Base-by-base conservation (phyloP, 108 stramenopile genomes). In the Bacterosira constricta region DNA sequence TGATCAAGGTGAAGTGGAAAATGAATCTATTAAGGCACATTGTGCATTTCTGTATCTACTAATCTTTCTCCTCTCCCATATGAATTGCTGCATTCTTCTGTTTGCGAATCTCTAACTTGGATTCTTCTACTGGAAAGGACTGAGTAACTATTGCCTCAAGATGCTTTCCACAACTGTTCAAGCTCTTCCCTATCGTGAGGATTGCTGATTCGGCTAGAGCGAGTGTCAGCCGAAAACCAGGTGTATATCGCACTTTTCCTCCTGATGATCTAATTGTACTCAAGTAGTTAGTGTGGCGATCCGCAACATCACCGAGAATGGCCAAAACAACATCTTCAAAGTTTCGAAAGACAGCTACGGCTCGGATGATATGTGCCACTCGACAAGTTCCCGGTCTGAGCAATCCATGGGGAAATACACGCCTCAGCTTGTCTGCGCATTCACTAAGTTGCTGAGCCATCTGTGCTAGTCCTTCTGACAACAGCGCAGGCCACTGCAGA, bases 321-420 rank as follows among this genome's bases (percentile, higher is more conserved):
- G 29, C 15, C 26, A 70, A 32, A 11, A 39, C 17, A 8, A 70
- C 35, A 21, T 70, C 41, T 26, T 62, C 69, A 30, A 70, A 70
- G n/a, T 42, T 17, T 17, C 69, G 50, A 45, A 70, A 70, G 17
- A 20, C 13, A 4, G 69, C n/a, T 15, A 63, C 61, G 30, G 60
- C 69, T 17, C 44, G 25, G 30, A 70, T 70, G 31, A 63, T 63
- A 4, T 63, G 17, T 12, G 61, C 20, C n/a, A 41, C 47, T 11
- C 63, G 10, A 20, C 42, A n/a, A 31, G 32, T 20, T 70, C 44
- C 45, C 13, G 69, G 69, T 47, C 60, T 13, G 31, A 20, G 49
- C 13, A 61, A 17, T 55, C 69, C 69, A 47, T 70, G 42, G 17
- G 69, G 69, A 30, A 70, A 70, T 0, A 63, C 69, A n/a, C 23